Evolutionary conservation across 2,329 filamentous ascomycete genomes (phyloP), one percentile per base, ranked within the genome.

Genomic region (Hirsutella thompsonii): DNA sequence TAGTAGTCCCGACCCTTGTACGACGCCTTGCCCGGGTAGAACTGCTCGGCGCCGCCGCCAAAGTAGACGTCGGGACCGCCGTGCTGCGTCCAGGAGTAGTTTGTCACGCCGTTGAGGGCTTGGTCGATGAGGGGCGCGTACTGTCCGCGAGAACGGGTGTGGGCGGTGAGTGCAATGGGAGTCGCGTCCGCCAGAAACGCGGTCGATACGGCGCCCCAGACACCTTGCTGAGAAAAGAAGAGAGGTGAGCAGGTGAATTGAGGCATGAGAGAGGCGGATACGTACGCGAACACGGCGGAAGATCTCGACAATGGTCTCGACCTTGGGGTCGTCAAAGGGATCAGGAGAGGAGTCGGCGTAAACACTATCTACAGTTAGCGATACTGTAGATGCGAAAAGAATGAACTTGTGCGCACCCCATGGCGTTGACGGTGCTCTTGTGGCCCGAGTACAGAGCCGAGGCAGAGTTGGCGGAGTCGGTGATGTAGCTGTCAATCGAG

Each of bases 401-500:
- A 18, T 9, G 14, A 18, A 16, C 14, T 9, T 18, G 29, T n/a
- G 32, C 14, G 50, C 51, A 81, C 60, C 81, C 83, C 61, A 92
- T 74, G 21, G 83, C 82, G 54, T 92, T 89, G 49, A 90, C 84
- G 0, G 78, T 83, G 53, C 76, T 82, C 70, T 92, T 92, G 67
- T 92, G 85, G 28, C 86, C 86, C 20, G 75, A 79, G 65, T 90
- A 92, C 16, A 92, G 68, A 14, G 85, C 83, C 35, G 81, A 85
- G 4, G 85, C 85, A 5, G 81, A 87, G 64, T 92, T 92, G 61
- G 86, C 86, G 45, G 81, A 86, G 59, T 92, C 85, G 30, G 85
- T 92, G 56, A 92, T 90, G 69, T 84, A 90, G 38, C 70, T 79
- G 63, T 90, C 84, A 55, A 92, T 76, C 1, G 83, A 89, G 62